Conservation (phyloP, 495 filamentous ascomycete genomes). For the Alectoria sarmentosa region DNA sequence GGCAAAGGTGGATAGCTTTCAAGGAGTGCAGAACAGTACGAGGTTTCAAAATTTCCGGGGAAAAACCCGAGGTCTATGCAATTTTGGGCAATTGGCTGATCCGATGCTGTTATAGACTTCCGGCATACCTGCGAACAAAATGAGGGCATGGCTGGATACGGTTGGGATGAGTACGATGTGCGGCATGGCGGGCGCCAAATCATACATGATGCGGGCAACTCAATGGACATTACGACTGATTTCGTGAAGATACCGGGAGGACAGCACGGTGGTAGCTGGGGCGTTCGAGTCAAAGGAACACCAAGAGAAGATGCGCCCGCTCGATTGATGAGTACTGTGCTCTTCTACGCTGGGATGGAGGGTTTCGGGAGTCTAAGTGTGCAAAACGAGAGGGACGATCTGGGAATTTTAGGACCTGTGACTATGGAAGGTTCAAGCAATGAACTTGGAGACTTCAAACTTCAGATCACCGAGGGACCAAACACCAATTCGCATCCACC, state of each 20-base stretch:
- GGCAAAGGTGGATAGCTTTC: conserved; percentile 78
- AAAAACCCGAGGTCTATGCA: not conserved
- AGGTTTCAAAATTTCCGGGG: conserved; percentile 14
- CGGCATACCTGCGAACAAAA: conserved; percentile 95
- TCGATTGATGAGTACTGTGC: conserved; percentile 64
- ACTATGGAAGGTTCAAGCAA: conserved; percentile 65
- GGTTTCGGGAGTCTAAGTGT: conserved; percentile 63
- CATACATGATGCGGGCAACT: conserved; percentile 82
- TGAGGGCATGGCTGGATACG: conserved; percentile 91
- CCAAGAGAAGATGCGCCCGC: conserved; percentile 60
- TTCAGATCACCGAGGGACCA: conserved; percentile 67
- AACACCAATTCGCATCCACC: conserved; percentile 55
- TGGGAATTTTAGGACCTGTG: conserved; percentile 66
- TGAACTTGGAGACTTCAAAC: conserved; percentile 75
- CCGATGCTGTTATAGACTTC: conserved; percentile 48
- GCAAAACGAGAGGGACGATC: conserved; percentile 40
- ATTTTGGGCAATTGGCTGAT: conserved; percentile 5
- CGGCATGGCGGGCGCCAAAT: conserved; percentile 79
- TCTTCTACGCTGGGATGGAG: conserved; percentile 77
- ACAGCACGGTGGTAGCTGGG: conserved; percentile 85
- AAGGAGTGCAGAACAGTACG: conserved; percentile 72
- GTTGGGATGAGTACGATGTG: conserved; percentile 94
- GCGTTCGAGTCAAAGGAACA: conserved; percentile 73
- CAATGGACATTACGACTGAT: conserved; percentile 80
- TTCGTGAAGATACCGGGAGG: conserved; percentile 93